phyloP scores from a whole-genome alignment of 306 rosid genomes.

The Gynostemma pentaphyllum region DNA sequence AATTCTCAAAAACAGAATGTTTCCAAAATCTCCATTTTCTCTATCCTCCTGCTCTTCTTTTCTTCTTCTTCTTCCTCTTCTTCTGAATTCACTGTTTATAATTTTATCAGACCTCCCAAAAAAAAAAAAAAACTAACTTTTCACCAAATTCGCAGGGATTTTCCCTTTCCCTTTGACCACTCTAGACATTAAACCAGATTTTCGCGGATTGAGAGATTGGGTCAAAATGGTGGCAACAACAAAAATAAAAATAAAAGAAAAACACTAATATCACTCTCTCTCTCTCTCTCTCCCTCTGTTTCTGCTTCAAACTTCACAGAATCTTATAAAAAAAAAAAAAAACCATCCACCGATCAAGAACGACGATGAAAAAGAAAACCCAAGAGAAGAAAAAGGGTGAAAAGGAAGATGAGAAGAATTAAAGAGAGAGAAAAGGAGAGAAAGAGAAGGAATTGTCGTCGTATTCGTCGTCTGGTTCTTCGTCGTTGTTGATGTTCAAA shows the following conservation, averaged over 20 bases:
- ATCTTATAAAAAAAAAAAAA: not conserved
- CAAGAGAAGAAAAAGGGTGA: not conserved
- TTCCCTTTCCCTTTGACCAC: not conserved
- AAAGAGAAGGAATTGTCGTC: not conserved
- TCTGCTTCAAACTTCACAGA: too few relatives aligned
- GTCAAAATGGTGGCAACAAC: not conserved
- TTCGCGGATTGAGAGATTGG: not conserved
- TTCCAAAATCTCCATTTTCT: slow-evolving; percentile 3
- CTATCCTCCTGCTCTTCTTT: too few relatives aligned
- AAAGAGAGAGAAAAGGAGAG: not conserved
- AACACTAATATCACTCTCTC: too few relatives aligned
- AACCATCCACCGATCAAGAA: not conserved
- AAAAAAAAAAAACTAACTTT: not conserved
- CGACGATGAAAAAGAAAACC: not conserved
- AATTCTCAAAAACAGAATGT: not conserved
- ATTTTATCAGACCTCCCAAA: not conserved
- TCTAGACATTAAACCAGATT: not conserved
- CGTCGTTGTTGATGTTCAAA: slow-evolving; percentile 4
- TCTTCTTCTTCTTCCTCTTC: not conserved
- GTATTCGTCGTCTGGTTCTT: not conserved
- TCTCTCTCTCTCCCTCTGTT: too few relatives aligned
- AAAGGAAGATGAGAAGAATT: not conserved
- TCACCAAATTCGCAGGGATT: not conserved
- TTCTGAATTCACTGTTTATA: not conserved
- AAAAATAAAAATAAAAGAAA: too few relatives aligned